Conservation (phyloP, 768 basidiomycete species). For the Pisolithus albus region DNA sequence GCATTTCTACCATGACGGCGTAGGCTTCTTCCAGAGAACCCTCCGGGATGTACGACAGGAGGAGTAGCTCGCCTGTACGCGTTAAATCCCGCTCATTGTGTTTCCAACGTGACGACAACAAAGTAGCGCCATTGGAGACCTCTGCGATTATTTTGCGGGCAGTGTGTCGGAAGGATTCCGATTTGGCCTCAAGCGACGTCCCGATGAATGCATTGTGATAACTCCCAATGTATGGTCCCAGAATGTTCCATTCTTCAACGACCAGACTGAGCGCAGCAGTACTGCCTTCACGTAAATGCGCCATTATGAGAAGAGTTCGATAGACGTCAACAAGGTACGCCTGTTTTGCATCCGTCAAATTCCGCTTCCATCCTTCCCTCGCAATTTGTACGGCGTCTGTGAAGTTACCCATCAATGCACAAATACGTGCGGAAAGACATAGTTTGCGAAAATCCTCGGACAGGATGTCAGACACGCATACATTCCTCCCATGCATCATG, state of each 20-base stretch:
- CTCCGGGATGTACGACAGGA: constrained; percentile 32
- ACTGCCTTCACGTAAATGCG: constrained; percentile 27
- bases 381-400: constrained; percentile 27
- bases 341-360: constrained; percentile 16
- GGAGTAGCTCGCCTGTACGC: constrained; percentile 34
- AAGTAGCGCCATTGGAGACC: constrained; percentile 27
- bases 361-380: constrained; percentile 18
- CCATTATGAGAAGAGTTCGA: constrained; percentile 32
- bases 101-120: constrained; percentile 17
- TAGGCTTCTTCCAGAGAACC: constrained; percentile 31
- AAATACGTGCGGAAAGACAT: constrained; percentile 27
- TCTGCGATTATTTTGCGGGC: constrained; percentile 23
- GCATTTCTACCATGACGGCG: constrained; percentile 37
- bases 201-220: constrained; percentile 1
- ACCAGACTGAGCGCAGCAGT: constrained; percentile 33
- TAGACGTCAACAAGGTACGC: constrained; percentile 26
- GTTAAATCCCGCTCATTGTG: constrained; percentile 24
- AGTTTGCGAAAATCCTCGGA: constrained; percentile 12
- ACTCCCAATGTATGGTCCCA: constrained; percentile 20
- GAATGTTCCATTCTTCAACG: constrained; percentile 31
- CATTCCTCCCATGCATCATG: constrained; percentile 25
- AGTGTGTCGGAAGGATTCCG: constrained; percentile 23
- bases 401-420: constrained; percentile 33
- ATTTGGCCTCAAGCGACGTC: background rate
- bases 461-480: constrained; percentile 16